Evolutionary conservation across 139 green algal species (phyloP), one percentile per base, ranked within the genome.

Genomic region (Marvania coccoides): DNA sequence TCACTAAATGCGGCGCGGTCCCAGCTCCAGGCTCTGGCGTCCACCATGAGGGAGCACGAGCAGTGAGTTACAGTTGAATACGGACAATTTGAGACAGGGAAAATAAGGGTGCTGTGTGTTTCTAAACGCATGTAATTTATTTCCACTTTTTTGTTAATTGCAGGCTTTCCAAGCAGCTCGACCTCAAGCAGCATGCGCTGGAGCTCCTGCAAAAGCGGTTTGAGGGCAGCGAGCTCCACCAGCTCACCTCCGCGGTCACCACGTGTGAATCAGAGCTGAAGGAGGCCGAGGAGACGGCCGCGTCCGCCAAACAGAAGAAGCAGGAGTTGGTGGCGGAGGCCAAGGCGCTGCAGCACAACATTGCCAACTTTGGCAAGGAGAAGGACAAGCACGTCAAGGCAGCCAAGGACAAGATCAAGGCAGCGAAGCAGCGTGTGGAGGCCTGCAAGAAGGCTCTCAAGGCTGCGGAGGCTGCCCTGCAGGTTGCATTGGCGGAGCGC

Each of bases 311-410:
- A 14, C 58, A 79, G 40, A 78, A 61, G 46, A 87, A 88, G 70
- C 55, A 69, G n/a, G 80, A 82, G 36, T 70, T 92, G 65, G 65
- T 77, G 46, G 81, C 74, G 12, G 63, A 83, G 10, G 85, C 85
- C n/a, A 74, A 89, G 80, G 37, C 47, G 13, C 72, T 96, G 59
- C 80, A 95, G 66, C 67, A 77, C 23, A 76, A 94, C 63, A 91
- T 96, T 12, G 73, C 74, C 47, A 81, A 88, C 53, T 90, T 96
- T 74, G 78, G 65, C 7, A 86, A 88, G 69, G 85, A 95, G 40
- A 78, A 75, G 7, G 85, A 86, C 23, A 71, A 79, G 35, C 74
- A 64, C 37, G 67, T 91, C 47, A 90, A 92, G 61, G 76, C 67
- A 0, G 83, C 85, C 12, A 71, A 90, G 66, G 73, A 75, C 14